phyloP scores from a whole-genome alignment of 306 rosid genomes.

The Lathyrus sativus region DNA sequence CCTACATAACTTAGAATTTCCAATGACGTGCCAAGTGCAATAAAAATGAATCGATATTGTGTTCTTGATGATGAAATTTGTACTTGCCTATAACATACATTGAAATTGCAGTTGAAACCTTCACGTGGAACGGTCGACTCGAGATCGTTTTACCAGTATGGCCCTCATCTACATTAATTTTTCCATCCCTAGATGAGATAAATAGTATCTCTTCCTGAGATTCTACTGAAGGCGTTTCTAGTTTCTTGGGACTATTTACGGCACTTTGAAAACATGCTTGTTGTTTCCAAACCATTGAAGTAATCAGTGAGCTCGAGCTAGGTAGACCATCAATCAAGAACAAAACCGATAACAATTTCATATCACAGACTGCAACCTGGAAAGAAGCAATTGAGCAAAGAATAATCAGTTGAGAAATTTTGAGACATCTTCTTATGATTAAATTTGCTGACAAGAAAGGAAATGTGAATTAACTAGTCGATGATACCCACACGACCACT shows the following conservation, averaged over 20 bases:
- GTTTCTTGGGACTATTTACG: conserved; percentile 56
- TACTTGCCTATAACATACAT: conserved; percentile 99
- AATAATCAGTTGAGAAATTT: conserved; percentile 19
- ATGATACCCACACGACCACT: conserved; percentile 46
- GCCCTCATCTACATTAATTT: conserved; percentile 62
- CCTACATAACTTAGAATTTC: conserved; percentile 33
- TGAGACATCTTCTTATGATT: conserved; percentile 16
- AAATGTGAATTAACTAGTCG: conserved; percentile 31
- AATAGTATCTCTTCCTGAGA: conserved; percentile 60
- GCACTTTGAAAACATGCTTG: conserved; percentile 41
- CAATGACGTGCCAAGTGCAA: conserved; percentile 31
- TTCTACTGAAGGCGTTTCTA: conserved; percentile 48
- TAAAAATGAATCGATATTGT: conserved; percentile 12
- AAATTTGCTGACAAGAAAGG: conserved; percentile 29
- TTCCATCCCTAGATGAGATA: conserved; percentile 67
- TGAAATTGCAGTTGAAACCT: conserved; percentile 82
- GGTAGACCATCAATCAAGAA: too few species aligned
- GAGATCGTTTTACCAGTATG: conserved; percentile 60
- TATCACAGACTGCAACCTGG: conserved; percentile 44
- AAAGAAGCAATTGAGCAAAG: conserved; percentile 44
- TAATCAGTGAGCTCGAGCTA: conserved; percentile 63
- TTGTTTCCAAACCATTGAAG: conserved; percentile 74
- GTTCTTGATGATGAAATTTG: conserved; percentile 46
- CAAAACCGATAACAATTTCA: too few species aligned
- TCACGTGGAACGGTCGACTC: conserved; percentile 57